These are phyloP conservation scores for Phytopythium boreale DNA, from an alignment of 352 stramenopile species.

Conservation along the genomic window DNA sequence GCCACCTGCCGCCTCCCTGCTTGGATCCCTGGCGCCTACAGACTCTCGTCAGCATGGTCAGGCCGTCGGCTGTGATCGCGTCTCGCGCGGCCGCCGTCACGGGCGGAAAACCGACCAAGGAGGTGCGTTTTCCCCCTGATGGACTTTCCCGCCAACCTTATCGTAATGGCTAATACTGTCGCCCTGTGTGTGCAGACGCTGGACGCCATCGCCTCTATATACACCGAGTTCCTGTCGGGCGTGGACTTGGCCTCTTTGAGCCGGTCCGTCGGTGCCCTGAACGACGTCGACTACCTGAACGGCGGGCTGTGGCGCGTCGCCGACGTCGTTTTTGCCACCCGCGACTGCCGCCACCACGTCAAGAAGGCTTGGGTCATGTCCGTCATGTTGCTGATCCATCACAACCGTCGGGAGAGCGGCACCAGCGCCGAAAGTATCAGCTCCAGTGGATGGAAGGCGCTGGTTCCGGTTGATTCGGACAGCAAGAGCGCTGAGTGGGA, in stretches of 20 bases:
- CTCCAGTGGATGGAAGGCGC: constrained; percentile 17
- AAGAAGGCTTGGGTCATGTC: constrained; percentile 43
- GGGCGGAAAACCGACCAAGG: constrained; percentile 21
- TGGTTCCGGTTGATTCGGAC: constrained; percentile 9
- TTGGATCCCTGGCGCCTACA: background rate
- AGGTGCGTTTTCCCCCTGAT: constrained; percentile 13
- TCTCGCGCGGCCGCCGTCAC: constrained; percentile 10
- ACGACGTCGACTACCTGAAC: constrained; percentile 38
- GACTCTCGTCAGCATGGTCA: background rate
- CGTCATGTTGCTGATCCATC: constrained; percentile 38
- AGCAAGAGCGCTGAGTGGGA: constrained; percentile 26
- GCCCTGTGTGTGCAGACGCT: constrained; percentile 15
- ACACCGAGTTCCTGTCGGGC: constrained; percentile 25
- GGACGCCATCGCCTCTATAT: constrained; percentile 31
- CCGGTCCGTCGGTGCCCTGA: constrained; percentile 21
- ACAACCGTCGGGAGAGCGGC: background rate
- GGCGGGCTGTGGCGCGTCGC: constrained; percentile 47
- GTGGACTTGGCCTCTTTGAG: constrained; percentile 15
- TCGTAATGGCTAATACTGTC: background rate
- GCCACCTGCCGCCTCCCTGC: background rate
- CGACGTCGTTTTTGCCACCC: constrained; percentile 11
- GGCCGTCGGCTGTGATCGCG: background rate
- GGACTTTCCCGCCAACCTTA: background rate
- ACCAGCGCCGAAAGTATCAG: no score
- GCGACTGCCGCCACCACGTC: constrained; percentile 28